A percentile compares a stretch with the other conserved stretches of the same genome.
These are phyloP conservation scores for Lachancea sp. DNA, from an alignment of 805 yeast genomes.

Conservation along the genomic window DNA sequence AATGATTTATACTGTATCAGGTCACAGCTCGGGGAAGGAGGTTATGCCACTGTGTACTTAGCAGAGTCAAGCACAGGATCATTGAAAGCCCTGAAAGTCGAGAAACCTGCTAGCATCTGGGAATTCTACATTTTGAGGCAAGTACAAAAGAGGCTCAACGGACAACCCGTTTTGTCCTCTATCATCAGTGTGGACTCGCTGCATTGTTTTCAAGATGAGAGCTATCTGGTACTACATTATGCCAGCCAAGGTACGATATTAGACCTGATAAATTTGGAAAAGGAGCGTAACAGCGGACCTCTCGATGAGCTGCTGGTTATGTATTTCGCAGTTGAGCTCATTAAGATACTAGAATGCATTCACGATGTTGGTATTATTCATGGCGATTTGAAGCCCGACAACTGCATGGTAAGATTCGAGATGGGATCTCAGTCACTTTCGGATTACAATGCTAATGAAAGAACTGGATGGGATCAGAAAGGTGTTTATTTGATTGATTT, in stretches of 20 bases:
- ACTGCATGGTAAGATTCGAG: constrained; percentile 65
- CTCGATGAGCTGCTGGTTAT: constrained; percentile 59
- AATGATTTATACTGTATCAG: constrained; percentile 33
- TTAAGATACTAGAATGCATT: constrained; percentile 52
- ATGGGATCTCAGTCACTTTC: constrained; percentile 16
- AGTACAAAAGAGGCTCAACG: constrained; percentile 39
- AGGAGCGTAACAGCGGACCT: constrained; percentile 24
- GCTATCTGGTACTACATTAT: constrained; percentile 60
- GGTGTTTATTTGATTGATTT: constrained; percentile 70
- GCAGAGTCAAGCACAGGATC: constrained; percentile 54
- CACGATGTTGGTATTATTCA: constrained; percentile 67
- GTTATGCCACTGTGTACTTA: constrained; percentile 68
- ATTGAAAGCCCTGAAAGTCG: constrained; percentile 64
- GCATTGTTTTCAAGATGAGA: constrained; percentile 57
- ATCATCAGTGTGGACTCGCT: constrained; percentile 47
- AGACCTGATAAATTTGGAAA: constrained; percentile 54
- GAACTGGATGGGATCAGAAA: constrained; percentile 42
- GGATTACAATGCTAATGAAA: constrained; percentile 33
- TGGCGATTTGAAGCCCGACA: constrained; percentile 82
- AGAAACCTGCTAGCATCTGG: constrained; percentile 67
- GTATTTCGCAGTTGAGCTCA: constrained; percentile 57
- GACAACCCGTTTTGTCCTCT: constrained; percentile 28
- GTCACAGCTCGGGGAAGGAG: constrained; percentile 68
- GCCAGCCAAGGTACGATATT: constrained; percentile 65
- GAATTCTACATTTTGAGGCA: constrained; percentile 69